Evolutionary conservation across 176 grass and related monocot genomes (phyloP).

Genomic region (Oryza glumipatula): DNA sequence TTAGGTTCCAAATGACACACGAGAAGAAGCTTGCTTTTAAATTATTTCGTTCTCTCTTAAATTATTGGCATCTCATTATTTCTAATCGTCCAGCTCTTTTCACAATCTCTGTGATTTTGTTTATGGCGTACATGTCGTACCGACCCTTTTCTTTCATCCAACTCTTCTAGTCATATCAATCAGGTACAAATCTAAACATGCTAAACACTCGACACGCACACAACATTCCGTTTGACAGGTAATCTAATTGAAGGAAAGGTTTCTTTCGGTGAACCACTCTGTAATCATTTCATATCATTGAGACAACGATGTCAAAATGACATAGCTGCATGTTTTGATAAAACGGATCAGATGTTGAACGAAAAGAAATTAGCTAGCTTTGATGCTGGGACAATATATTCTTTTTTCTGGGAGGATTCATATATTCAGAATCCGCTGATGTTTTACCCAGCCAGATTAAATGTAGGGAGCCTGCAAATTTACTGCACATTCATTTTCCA

Average conservation of each 20-base stretch:
- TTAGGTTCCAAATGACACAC: conserved; percentile 4
- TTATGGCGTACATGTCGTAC: conserved; percentile 27
- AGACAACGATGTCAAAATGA: background rate
- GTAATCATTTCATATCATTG: background rate
- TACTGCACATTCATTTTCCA: background rate
- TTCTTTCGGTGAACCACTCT: conserved; percentile 8
- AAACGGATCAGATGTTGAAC: background rate
- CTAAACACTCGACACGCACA: background rate
- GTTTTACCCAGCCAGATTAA: background rate
- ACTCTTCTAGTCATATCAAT: background rate
- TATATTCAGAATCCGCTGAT: background rate
- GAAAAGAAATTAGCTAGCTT: too few relatives aligned
- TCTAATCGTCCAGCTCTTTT: background rate
- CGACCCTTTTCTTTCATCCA: background rate
- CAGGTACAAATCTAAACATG: background rate
- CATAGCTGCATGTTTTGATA: background rate
- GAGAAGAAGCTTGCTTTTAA: conserved; percentile 1
- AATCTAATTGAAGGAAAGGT: background rate
- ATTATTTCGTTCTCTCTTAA: background rate
- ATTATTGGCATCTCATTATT: conserved; percentile 6
- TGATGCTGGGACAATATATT: background rate
- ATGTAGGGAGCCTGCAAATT: background rate
- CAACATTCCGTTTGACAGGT: conserved; percentile 15
- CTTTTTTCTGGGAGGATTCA: background rate
- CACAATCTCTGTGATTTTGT: conserved; percentile 21